Conservation (phyloP, 2,329 filamentous ascomycete species). For the Colletotrichum euphorbiae region DNA sequence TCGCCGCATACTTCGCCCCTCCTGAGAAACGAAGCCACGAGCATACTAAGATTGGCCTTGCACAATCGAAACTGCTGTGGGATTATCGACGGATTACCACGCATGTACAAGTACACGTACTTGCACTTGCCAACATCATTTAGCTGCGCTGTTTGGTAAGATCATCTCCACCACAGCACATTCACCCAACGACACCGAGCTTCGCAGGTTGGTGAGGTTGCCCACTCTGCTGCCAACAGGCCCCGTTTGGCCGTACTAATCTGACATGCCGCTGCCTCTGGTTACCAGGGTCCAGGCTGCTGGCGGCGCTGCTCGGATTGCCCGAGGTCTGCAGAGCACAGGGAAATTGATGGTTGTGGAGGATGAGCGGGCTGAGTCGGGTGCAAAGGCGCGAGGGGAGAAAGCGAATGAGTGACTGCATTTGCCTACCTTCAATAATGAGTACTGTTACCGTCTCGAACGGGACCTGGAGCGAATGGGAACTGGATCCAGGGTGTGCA, state of each 20-base stretch:
- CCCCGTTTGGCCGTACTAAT: no score
- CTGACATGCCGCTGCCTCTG: background rate
- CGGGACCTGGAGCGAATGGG: background rate
- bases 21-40: constrained; percentile 28
- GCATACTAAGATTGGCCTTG: constrained; percentile 17
- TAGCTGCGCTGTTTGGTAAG: constrained; percentile 1
- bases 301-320: background rate
- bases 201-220: background rate
- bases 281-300: background rate
- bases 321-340: background rate
- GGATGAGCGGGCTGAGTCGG: no score
- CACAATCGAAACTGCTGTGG: constrained; percentile 21
- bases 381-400: no score
- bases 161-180: background rate
- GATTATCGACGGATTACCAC: constrained; percentile 7
- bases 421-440: background rate
- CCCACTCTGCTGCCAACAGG: no score
- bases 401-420: background rate
- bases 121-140: no score
- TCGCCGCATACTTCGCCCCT: constrained; percentile 14
- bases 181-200: background rate
- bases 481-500: constrained; percentile 16
- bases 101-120: background rate
- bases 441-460: background rate
- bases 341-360: background rate